These are phyloP conservation scores for Hyphopichia wangnamkhiaoensis DNA, from an alignment of 1,139 yeast genomes.

Conservation along the genomic window DNA sequence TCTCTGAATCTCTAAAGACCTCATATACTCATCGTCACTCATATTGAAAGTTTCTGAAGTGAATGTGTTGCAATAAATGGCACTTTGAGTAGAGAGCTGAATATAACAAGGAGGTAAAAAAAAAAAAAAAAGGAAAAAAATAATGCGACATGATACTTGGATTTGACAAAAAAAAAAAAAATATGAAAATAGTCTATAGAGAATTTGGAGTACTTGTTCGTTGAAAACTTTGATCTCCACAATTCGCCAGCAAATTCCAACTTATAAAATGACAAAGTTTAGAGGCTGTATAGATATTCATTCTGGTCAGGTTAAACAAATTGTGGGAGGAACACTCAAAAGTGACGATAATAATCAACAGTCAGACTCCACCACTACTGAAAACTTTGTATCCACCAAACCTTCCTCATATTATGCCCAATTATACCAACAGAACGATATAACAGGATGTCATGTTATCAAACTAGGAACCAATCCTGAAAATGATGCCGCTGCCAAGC, in stretches of 20 bases:
- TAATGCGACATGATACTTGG: background rate
- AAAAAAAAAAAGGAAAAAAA: too few relatives aligned
- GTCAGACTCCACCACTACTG: conserved; percentile 42
- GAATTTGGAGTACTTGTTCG: background rate
- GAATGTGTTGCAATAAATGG: background rate
- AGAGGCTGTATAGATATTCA: conserved; percentile 96
- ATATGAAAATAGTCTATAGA: background rate
- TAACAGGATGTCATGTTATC: conserved; percentile 87
- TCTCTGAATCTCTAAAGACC: conserved; percentile 57
- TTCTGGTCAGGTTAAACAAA: conserved; percentile 92
- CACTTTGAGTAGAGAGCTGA: too few relatives aligned
- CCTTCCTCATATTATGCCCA: conserved; percentile 77
- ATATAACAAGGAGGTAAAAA: background rate
- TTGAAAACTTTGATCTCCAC: background rate
- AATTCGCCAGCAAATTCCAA: too few relatives aligned
- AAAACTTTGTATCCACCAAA: conserved; percentile 79
- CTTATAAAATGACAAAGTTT: conserved; percentile 75
- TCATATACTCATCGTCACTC: conserved; percentile 43
- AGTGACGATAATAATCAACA: conserved; percentile 44
- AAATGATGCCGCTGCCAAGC: conserved; percentile 79
- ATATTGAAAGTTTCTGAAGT: background rate
- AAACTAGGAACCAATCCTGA: conserved; percentile 76
- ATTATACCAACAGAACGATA: conserved; percentile 59
- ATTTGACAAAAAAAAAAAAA: conserved; percentile 5
- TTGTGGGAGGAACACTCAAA: conserved; percentile 87